Base-by-base conservation (phyloP, 2,329 filamentous ascomycete species). In the Fusarium anguioides region DNA sequence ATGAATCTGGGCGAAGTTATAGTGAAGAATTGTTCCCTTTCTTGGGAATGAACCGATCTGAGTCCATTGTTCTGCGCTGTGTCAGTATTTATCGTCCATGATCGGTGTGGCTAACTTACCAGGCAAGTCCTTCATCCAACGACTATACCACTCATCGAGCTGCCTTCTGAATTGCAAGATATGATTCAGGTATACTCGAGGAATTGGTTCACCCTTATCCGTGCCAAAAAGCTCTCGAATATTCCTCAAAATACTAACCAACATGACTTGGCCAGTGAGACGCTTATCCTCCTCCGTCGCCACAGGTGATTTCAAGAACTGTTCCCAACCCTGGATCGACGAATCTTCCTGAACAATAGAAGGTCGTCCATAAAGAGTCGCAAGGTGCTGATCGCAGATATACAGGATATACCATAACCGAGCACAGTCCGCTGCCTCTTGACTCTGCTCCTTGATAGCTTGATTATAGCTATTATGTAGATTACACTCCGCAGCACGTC, bases 351-450 rank as follows among this genome's bases (percentile, higher is more conserved):
- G 83, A 1, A 88, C 84, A 10, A 88, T 83, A 0, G 86, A 83
- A 2, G 85, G 84, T 4, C 87, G 80, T 4, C 86, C 86, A 52
- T 89, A 89, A 0, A 88, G 77, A 21, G 88, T 89, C 18, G 86
- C 87, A 4, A 88, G 82, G 66, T 89, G 86, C 59, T 87, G 85
- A 57, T 89, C 86, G 64, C 86, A 88, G 8, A 88, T 84, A 60
- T 87, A 88, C 2, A 87, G 77, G 29, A 87, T 75, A 68, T 88
- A 89, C 87, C 87, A 89, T 14, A 89, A 75, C 20, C 87, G 80
- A 6, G 87, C 81, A 33, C 83, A 82, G 57, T 88, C 85, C 55
- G 81, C 79, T 1, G 81, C 81, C 40, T 84, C 81, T 14, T 80
- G 77, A 14, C 75, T 78, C 21, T 76, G 74, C 17, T 78, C 79